Evolutionary conservation across 1,139 yeast species (phyloP).

Genomic region (Protomyces gravidus): DNA sequence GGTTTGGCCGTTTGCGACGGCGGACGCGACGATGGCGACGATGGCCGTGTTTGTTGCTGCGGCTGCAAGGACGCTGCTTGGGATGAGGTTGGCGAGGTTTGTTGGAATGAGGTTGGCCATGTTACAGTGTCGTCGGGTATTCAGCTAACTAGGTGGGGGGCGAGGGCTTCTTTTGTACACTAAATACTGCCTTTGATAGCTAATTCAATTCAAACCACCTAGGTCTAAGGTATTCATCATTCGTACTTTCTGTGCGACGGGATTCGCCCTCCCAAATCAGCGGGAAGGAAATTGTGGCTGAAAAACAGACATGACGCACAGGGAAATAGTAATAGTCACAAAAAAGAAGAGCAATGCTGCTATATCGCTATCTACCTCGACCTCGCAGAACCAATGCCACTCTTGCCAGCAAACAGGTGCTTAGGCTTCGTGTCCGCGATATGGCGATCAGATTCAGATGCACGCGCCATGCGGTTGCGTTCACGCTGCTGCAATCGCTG

Average conservation of each 20-base stretch:
- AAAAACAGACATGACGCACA: too few species aligned
- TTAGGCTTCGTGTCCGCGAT: conserved; percentile 79
- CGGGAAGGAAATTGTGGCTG: too few species aligned
- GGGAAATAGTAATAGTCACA: background rate
- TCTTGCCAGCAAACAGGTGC: conserved; percentile 90
- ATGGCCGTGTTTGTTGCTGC: background rate
- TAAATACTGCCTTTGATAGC: too few species aligned
- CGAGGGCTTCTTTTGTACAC: too few species aligned
- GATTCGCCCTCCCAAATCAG: too few species aligned
- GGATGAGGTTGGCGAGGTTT: background rate
- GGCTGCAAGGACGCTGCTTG: background rate
- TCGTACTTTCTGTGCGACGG: too few species aligned
- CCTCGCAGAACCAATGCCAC: conserved; percentile 19
- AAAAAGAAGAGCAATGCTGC: background rate
- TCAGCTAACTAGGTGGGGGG: too few species aligned
- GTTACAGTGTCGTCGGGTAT: background rate
- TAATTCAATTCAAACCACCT: too few species aligned
- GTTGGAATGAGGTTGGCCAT: background rate
- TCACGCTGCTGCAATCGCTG: conserved; percentile 88
- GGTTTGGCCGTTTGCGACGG: background rate
- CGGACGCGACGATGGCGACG: conserved; percentile 1
- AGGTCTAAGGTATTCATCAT: too few species aligned
- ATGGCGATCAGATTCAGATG: conserved; percentile 95
- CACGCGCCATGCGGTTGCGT: conserved; percentile 86
- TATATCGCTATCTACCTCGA: conserved; percentile 3